Base-by-base conservation (phyloP, 352 stramenopile genomes). In the Globisporangium middletonii region DNA sequence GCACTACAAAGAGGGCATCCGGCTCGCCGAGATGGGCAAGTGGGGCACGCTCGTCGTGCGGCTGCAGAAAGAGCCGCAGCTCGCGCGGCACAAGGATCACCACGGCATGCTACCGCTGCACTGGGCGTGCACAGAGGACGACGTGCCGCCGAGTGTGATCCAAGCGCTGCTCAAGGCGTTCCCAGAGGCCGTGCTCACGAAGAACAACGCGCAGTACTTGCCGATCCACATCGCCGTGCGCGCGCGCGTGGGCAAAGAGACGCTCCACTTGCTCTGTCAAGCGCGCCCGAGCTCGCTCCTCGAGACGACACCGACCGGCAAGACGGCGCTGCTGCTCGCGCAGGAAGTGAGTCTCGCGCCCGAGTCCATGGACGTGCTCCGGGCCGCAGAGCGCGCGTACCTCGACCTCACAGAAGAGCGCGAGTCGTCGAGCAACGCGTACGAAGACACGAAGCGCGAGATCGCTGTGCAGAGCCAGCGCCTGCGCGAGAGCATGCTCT, bases 41-140 rank as follows among this genome's bases (percentile, higher is more conserved):
- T 94, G 83, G 83, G 62, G 56, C 26, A 72, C 75, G 41, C 75
- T 94, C 50, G 63, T 94, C 37, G 71, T 76, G 9, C 73, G 77
- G 19, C 62, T 94, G 42, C 55, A 64, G 11, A 69, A 67, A 7
- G 73, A 90, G 46, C 79, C 81, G 35, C 72, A 87, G 55, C 68
- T 89, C n/a, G 83, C 83, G 41, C 68, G 74, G 26, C 81, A 92
- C 61, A 83, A 84, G 42, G 83, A 94, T 65, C 83, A 91, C 55
- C 83, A 94, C 60, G 83, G 83, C 37, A 93, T 93, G 83, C 59
- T 92, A 59, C 83, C 83, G 42, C 64, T 93, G 23, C 83, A 93
- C 67, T 93, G 83, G 83, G 83, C 83, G 26, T 93, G 83, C 50
- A 91, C 81, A 0, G 83, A 94, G 62, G 68, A 88, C 59, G 80